phyloP scores from a whole-genome alignment of 2,329 filamentous ascomycete species.

The Triangularia verruculosa region DNA sequence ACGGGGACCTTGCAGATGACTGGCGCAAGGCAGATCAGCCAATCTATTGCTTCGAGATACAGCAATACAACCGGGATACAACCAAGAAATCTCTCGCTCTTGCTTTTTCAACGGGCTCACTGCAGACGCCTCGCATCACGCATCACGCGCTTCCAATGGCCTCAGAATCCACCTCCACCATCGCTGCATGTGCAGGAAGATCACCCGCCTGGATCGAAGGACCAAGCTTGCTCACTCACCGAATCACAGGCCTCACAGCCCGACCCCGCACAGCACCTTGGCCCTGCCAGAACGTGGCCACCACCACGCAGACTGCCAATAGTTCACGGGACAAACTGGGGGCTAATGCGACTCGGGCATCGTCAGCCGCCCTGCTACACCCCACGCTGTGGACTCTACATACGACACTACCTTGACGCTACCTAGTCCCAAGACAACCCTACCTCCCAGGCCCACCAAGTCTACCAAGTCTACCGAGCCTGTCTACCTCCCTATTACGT shows the following conservation, averaged over 20 bases:
- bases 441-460: neutral
- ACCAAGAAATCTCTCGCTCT: neutral
- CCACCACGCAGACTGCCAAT: conserved; percentile 18
- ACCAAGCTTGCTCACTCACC: neutral
- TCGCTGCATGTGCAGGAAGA: conserved; percentile 8
- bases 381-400: conserved; percentile 11
- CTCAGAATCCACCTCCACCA: neutral
- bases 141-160: neutral
- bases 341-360: conserved; percentile 12
- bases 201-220: conserved; percentile 7
- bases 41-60: neutral
- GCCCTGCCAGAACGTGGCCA: conserved; percentile 8
- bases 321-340: conserved; percentile 12
- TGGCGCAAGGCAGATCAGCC: neutral
- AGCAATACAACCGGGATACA: neutral
- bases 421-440: neutral
- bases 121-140: conserved; percentile 5
- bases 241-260: neutral
- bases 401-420: neutral
- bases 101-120: conserved; percentile 1
- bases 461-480: neutral
- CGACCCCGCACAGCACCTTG: conserved; percentile 15
- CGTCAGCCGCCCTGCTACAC: conserved; percentile 7
- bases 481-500: neutral
- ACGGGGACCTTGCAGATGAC: conserved; percentile 14